Conservation (phyloP, 805 yeast genomes). For the Wickerhamiella sorbophila region DNA sequence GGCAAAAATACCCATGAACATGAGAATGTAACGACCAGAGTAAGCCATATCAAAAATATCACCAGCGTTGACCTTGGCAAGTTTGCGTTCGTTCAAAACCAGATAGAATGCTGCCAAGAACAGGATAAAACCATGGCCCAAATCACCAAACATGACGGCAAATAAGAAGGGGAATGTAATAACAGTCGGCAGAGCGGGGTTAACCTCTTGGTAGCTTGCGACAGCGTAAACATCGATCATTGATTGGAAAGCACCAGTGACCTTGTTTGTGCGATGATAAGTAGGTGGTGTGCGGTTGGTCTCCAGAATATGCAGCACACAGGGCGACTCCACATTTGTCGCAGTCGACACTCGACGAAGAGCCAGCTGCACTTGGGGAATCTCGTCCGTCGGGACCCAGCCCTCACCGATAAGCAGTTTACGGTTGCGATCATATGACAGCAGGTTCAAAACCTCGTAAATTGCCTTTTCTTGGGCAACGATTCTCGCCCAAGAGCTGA, state of each 20-base stretch:
- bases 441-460: slow-evolving; percentile 59
- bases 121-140: slow-evolving; percentile 87
- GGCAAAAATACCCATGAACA: slow-evolving; percentile 88
- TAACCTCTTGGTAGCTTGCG: slow-evolving; percentile 85
- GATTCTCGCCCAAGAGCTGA: slow-evolving; percentile 58
- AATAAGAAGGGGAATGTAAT: slow-evolving; percentile 97
- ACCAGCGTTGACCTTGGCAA: slow-evolving; percentile 60
- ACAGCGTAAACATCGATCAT: slow-evolving; percentile 94
- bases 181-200: slow-evolving; percentile 89
- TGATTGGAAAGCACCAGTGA: slow-evolving; percentile 82
- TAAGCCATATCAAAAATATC: slow-evolving; percentile 96
- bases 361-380: slow-evolving; percentile 48
- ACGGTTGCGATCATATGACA: slow-evolving; percentile 72
- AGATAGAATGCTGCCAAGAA: slow-evolving; percentile 56
- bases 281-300: slow-evolving; percentile 91
- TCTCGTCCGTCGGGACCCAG: slow-evolving; percentile 80
- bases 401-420: slow-evolving; percentile 88
- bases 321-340: slow-evolving; percentile 30
- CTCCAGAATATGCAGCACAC: slow-evolving; percentile 41
- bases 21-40: slow-evolving; percentile 77
- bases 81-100: slow-evolving; percentile 58
- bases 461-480: slow-evolving; percentile 72
- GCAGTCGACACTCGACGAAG: slow-evolving; percentile 48
- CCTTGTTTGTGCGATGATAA: slow-evolving; percentile 84
- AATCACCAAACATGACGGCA: slow-evolving; percentile 97